Evolutionary conservation across 805 yeast genomes (phyloP).

Genomic region (Yarrowia phangngaensis): DNA sequence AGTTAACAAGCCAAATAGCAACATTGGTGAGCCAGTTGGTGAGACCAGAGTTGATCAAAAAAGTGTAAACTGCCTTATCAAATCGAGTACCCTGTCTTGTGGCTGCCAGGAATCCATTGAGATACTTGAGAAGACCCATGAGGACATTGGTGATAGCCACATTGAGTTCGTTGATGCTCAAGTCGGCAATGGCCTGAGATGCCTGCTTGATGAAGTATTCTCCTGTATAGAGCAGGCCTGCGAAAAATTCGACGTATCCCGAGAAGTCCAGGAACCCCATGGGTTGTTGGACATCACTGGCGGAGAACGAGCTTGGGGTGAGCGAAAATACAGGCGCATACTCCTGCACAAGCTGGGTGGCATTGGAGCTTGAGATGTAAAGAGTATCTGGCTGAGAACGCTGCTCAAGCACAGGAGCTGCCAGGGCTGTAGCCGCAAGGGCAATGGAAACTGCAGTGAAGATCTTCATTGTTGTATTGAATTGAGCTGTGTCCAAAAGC

Average conservation of each 20-base stretch:
- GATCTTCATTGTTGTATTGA: conserved; percentile 15
- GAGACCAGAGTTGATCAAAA: conserved; percentile 19
- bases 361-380: conserved; percentile 5
- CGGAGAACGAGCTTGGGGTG: conserved; percentile 3
- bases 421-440: background rate
- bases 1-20: conserved; percentile 11
- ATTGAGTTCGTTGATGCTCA: conserved; percentile 17
- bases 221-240: conserved; percentile 8
- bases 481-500: too few species aligned
- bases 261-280: conserved; percentile 23
- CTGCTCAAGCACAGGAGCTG: background rate
- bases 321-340: conserved; percentile 6
- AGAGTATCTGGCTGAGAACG: conserved; percentile 2
- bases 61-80: conserved; percentile 20
- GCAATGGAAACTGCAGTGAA: background rate
- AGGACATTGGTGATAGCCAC: conserved; percentile 19
- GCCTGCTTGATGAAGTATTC: conserved; percentile 2
- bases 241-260: conserved; percentile 11
- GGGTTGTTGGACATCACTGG: conserved; percentile 11
- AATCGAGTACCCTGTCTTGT: conserved; percentile 17
- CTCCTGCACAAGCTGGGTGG: conserved; percentile 11
- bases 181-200: conserved; percentile 1
- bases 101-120: conserved; percentile 16
- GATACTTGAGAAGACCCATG: conserved; percentile 19
- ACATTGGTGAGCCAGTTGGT: conserved; percentile 13